Evolutionary conservation across 2,329 filamentous ascomycete species (phyloP).

Genomic region (Leptographium radiaticola): DNA sequence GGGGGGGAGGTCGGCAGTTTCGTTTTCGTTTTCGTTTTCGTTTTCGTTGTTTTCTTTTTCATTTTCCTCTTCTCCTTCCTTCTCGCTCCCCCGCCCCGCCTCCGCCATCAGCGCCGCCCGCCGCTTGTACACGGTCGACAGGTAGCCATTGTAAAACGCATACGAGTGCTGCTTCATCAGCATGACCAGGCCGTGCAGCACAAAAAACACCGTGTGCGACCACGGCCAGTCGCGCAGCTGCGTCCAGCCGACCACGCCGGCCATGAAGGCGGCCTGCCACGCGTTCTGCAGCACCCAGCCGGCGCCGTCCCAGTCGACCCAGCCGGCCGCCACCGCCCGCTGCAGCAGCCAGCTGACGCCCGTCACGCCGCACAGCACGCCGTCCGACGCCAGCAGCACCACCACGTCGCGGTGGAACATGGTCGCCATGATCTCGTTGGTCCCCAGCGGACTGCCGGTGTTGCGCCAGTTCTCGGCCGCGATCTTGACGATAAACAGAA

Average conservation of each 20-base stretch:
- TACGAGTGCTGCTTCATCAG: constrained; percentile 79
- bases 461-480: constrained; percentile 54
- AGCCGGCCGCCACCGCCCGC: constrained; percentile 41
- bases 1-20: not conserved
- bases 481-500: constrained; percentile 52
- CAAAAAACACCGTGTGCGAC: constrained; percentile 70
- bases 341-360: constrained; percentile 55
- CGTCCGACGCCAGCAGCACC: constrained; percentile 49
- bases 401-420: constrained; percentile 47
- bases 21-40: not conserved
- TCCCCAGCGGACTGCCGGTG: constrained; percentile 56
- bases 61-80: constrained; percentile 29
- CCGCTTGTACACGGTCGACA: constrained; percentile 46
- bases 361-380: constrained; percentile 53
- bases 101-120: constrained; percentile 29
- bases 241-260: constrained; percentile 49
- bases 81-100: constrained; percentile 42
- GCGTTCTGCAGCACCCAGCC: constrained; percentile 66
- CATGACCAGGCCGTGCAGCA: constrained; percentile 61
- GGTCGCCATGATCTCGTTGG: constrained; percentile 56
- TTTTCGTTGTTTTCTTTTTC: constrained; percentile 12
- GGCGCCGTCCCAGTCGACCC: constrained; percentile 50
- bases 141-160: constrained; percentile 65
- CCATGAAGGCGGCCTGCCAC: constrained; percentile 57
- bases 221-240: constrained; percentile 66